phyloP scores from a whole-genome alignment of 2,329 filamentous ascomycete species.

The Aspergillus pseudoterreus region DNA sequence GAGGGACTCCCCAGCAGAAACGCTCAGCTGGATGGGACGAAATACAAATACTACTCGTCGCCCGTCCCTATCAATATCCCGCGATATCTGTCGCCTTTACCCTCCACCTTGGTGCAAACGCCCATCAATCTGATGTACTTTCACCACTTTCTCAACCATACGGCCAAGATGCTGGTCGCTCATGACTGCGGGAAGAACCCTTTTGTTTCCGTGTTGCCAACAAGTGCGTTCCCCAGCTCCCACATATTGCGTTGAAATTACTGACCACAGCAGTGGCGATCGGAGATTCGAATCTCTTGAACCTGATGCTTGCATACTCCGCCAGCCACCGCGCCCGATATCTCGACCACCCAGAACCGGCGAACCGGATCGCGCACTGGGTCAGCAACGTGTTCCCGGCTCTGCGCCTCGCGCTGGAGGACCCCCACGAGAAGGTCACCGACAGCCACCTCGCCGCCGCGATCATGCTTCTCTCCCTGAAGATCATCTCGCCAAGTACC shows the following conservation, averaged over 20 bases:
- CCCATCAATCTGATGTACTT: constrained; percentile 78
- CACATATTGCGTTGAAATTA: constrained; percentile 17
- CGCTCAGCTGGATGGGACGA: constrained; percentile 49
- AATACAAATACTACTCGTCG: constrained; percentile 65
- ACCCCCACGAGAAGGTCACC: constrained; percentile 60
- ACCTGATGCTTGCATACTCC: constrained; percentile 74
- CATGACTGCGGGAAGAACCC: constrained; percentile 61
- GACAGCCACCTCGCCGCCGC: constrained; percentile 74
- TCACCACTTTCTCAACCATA: constrained; percentile 75
- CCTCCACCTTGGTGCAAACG: constrained; percentile 60
- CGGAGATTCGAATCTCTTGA: constrained; percentile 59
- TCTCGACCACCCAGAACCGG: constrained; percentile 68
- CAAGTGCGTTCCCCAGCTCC: constrained; percentile 47
- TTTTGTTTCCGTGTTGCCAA: constrained; percentile 59
- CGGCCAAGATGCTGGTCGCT: constrained; percentile 62
- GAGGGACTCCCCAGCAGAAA: background rate
- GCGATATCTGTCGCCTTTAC: constrained; percentile 54
- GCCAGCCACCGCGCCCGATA: constrained; percentile 78
- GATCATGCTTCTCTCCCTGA: constrained; percentile 79
- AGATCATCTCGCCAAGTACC: constrained; percentile 77
- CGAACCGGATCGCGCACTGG: constrained; percentile 74
- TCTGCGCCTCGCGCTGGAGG: constrained; percentile 63
- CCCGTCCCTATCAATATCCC: constrained; percentile 64
- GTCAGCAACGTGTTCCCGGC: constrained; percentile 67
- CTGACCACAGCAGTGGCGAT: constrained; percentile 48